Percentiles rank a stretch among this genome's conserved stretches.
These are phyloP conservation scores for Metschnikowia matae DNA, from an alignment of 805 yeast genomes.

Conservation along the genomic window DNA sequence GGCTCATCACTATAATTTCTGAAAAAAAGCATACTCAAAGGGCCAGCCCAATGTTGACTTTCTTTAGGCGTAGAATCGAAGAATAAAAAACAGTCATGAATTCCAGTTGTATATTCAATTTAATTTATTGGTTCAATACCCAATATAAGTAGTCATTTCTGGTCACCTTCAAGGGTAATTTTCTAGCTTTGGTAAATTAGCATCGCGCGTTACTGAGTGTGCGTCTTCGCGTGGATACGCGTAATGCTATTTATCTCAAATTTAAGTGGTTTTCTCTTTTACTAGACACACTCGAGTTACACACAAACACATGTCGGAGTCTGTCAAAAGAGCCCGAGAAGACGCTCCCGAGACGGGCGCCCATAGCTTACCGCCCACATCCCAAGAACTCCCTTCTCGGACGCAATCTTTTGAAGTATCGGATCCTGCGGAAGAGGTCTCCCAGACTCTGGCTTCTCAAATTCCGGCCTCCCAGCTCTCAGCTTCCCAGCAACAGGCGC, in stretches of 20 bases:
- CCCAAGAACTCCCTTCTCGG: conserved; percentile 10
- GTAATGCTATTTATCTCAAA: not conserved
- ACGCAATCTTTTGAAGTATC: not conserved
- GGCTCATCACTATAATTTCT: too few species aligned
- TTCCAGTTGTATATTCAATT: too few species aligned
- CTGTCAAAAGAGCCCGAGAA: conserved; percentile 11
- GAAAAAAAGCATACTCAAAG: too few species aligned
- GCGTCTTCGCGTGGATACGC: conserved; percentile 1
- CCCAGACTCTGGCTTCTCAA: conserved; percentile 15
- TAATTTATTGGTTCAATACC: too few species aligned
- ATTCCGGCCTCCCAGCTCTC: conserved; percentile 22
- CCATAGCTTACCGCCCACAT: conserved; percentile 32
- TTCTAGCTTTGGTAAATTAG: not conserved
- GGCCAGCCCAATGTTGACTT: too few species aligned
- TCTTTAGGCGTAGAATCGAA: too few species aligned
- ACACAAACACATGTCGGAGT: not conserved
- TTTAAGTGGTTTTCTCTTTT: not conserved
- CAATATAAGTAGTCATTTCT: too few species aligned
- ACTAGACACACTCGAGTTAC: not conserved
- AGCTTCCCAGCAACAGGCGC: conserved; percentile 27
- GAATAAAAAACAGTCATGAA: too few species aligned
- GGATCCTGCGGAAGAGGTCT: not conserved
- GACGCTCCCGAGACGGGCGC: conserved; percentile 19
- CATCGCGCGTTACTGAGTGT: not conserved
- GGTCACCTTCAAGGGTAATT: too few species aligned